Evolutionary conservation across 495 filamentous ascomycete species (phyloP).

Genomic region (Geopyxis carbonaria): DNA sequence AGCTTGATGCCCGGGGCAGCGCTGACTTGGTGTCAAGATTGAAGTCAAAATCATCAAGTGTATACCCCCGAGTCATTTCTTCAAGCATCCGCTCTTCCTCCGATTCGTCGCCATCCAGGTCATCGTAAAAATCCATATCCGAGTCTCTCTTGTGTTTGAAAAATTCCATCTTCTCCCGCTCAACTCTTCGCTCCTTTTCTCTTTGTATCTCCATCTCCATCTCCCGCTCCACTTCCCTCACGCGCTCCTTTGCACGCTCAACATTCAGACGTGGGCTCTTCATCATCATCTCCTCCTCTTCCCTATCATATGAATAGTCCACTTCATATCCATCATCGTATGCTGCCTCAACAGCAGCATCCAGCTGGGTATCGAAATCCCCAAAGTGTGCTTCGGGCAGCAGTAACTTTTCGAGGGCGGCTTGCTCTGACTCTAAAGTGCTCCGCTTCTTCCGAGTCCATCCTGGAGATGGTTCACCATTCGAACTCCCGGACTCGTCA

Average conservation of each 20-base stretch:
- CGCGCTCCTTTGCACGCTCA: conserved; percentile 60
- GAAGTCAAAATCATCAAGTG: conserved; percentile 76
- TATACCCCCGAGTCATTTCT: conserved; percentile 76
- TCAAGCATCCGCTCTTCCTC: conserved; percentile 76
- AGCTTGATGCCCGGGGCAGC: conserved; percentile 74
- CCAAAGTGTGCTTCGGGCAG: conserved; percentile 53
- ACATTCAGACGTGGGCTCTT: conserved; percentile 47
- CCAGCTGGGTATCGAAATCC: conserved; percentile 86
- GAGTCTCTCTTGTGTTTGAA: conserved; percentile 12
- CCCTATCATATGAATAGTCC: conserved; percentile 30
- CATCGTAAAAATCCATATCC: conserved; percentile 23
- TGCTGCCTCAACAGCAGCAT: conserved; percentile 89
- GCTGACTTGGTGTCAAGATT: conserved; percentile 53
- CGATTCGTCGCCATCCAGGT: conserved; percentile 30
- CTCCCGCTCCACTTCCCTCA: conserved; percentile 62
- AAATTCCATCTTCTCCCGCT: conserved; percentile 26
- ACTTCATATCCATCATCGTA: conserved; percentile 83
- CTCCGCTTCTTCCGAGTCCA: conserved; percentile 14
- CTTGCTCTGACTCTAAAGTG: conserved; percentile 22
- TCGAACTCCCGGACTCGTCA: conserved; percentile 76
- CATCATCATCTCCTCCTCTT: conserved; percentile 31
- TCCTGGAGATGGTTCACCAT: conserved; percentile 21
- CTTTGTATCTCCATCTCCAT: conserved; percentile 43
- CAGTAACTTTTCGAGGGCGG: conserved; percentile 42
- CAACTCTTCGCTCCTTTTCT: conserved; percentile 29